Base-by-base conservation (phyloP, 192 early-diverging fungal species). In the Entomortierella lignicola region DNA sequence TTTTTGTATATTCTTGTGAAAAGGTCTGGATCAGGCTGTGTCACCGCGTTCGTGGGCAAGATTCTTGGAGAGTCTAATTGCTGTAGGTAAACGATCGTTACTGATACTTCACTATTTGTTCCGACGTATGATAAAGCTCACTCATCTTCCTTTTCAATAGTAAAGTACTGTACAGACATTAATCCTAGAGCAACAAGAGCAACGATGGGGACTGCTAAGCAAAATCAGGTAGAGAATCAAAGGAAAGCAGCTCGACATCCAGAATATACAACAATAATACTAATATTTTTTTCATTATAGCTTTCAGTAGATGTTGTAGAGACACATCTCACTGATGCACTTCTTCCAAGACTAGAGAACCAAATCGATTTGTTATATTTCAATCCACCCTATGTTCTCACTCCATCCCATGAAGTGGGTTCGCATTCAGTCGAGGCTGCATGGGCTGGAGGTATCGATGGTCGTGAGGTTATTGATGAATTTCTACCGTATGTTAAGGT, bases 371-470 rank as follows among this genome's bases (percentile, higher is more conserved):
- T 99, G 1, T 83, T 98, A 8, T 68, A 94, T 32, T 98, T 97
- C 77, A 99, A 99, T 63, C 97, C 97, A 21, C 97, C 97, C 0
- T 99, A 99, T 71, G 97, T 94, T 8, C 90, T 96, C 0, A 99
- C 97, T 1, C 85, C 91, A 1, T 81, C 85, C 10, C 87, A 89
- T 20, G 97, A 99, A 53, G 89, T 97, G 1, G 90, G 89, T n/a
- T 83, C 86, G 5, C 71, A 80, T 59, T 81, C 74, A 18, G 93
- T 98, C 42, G 94, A 91, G 23, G 93, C 93, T 0, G 85, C 93
- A 0, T 99, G 97, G 97, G 96, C 97, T 0, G 97, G 97, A 8
- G 97, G 97, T 5, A 85, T 89, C n/a, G 85, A 92, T 61, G 97
- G 97, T 13, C 81, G 95, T 17, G 91, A 95, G 65, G 96, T 99